Base-by-base conservation (phyloP, 1,284 basidiomycete species). In the Boletus semigastroideus region DNA sequence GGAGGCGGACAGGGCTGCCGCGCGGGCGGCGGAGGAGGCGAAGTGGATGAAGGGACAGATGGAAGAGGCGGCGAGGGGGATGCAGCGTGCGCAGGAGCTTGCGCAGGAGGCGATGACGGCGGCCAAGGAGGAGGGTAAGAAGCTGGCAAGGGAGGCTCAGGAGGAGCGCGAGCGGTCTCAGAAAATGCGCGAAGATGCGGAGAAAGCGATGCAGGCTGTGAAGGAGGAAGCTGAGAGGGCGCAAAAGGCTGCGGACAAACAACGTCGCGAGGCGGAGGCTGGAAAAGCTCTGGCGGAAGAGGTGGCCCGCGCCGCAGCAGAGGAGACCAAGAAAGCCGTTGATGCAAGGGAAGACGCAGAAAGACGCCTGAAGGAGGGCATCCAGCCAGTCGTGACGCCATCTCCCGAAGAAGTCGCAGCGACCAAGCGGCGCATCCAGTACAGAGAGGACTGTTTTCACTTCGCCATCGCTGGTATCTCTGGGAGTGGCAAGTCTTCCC, bases 401-500 rank as follows among this genome's bases (percentile, higher is more conserved):
- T 25, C 52, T 12, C 20, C 46, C 3, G 34, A 39, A 28, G 49
- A 57, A 16, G 38, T 57, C 5, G 34, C 37, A 3, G 50, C 54
- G 2, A 41, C 50, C 17, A 57, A 57, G 28, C 17, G 25, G 4
- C 46, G 43, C 3, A 37, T 58, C 34, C 49, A 51, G 20, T 58
- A 60, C 38, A 49, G 25, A 19, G 58, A 59, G 4, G 53, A 50
- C 7, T 22, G 9, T 22, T 59, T 58, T 16, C 58, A 59, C n/a
- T 53, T 56, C 22, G 53, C 53, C 0, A 27, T 61, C 37, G 56
- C 56, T 0, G 59, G 58, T 1, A 19, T 59, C 6, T 59, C 57
- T 11, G 58, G 58, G 5, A 59, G 58, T 13, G 58, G 58, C 16
- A 59, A 60, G 25, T 60, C 58, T n/a, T 59, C 58, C 8, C 58